These are phyloP conservation scores for Brassica carinata DNA, from an alignment of 345 rosid species.

Conservation along the genomic window DNA sequence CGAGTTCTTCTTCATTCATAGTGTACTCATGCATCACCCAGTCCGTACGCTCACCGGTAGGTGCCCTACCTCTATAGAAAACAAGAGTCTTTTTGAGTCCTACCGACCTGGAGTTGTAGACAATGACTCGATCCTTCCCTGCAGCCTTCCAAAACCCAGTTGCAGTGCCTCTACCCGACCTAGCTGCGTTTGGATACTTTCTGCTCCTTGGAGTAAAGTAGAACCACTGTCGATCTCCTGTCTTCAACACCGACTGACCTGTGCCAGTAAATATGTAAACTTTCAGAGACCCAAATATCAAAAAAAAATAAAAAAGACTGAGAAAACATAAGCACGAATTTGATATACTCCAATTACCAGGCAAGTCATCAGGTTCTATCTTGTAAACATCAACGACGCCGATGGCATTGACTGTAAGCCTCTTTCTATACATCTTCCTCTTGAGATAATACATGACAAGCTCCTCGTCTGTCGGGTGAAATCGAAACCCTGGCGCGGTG, in stretches of 20 bases:
- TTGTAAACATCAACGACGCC: constrained; percentile 87
- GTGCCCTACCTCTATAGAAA: constrained; percentile 83
- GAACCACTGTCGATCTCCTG: constrained; percentile 93
- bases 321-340: too few relatives aligned
- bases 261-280: background rate
- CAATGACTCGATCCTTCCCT: constrained; percentile 72
- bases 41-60: constrained; percentile 76
- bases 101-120: constrained; percentile 58
- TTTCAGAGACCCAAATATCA: background rate
- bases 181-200: constrained; percentile 89
- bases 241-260: constrained; percentile 64
- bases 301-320: background rate
- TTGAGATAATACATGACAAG: constrained; percentile 74
- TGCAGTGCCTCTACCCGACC: constrained; percentile 78
- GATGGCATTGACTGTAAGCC: constrained; percentile 60
- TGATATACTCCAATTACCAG: constrained; percentile 48
- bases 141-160: constrained; percentile 93
- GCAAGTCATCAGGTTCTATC: constrained; percentile 84
- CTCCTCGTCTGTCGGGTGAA: constrained; percentile 97
- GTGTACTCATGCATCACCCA: constrained; percentile 99
- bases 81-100: constrained; percentile 91
- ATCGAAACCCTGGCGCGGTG: constrained; percentile 92
- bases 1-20: constrained; percentile 81
- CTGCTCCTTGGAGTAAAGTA: constrained; percentile 84
- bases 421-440: constrained; percentile 72